Evolutionary conservation across 163 green algal genomes (phyloP).

Genomic region (Scenedesmus sp.): DNA sequence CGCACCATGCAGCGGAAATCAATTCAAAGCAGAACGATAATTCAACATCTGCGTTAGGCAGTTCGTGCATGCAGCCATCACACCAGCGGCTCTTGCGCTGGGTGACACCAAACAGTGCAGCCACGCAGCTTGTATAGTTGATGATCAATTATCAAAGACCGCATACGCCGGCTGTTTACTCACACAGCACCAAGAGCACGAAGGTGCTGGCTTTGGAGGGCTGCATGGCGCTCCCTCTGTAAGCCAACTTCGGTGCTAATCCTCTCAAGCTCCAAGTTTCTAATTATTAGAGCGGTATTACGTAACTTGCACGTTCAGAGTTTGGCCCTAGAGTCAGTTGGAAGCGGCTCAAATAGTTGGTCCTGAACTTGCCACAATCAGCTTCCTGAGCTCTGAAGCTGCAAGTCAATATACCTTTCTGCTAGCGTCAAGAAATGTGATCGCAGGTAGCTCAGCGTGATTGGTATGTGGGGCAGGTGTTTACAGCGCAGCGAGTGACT

Average conservation of each 20-base stretch:
- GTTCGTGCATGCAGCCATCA: not conserved
- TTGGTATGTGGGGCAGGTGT: not conserved
- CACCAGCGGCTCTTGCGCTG: not conserved
- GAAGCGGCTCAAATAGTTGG: not conserved
- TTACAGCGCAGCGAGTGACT: not conserved
- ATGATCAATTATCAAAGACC: not conserved
- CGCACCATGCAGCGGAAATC: not conserved
- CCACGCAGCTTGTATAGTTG: not conserved
- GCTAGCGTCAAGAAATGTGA: not conserved
- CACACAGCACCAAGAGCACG: conserved; percentile 27
- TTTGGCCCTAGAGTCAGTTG: not conserved
- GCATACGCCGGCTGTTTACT: not conserved
- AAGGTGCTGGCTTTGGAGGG: conserved; percentile 18
- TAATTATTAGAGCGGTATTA: not conserved
- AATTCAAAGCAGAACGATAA: not conserved
- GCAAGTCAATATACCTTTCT: not conserved
- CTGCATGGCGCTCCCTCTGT: conserved; percentile 25
- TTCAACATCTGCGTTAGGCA: not conserved
- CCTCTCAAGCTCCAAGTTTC: not conserved
- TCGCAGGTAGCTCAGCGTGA: not conserved
- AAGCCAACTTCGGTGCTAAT: not conserved
- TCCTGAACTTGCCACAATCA: not conserved
- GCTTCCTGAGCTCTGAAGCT: not conserved
- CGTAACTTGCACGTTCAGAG: not conserved
- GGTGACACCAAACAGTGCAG: not conserved